Evolutionary conservation across 805 yeast genomes (phyloP).

Genomic region (Wickerhamiella domercqiae): DNA sequence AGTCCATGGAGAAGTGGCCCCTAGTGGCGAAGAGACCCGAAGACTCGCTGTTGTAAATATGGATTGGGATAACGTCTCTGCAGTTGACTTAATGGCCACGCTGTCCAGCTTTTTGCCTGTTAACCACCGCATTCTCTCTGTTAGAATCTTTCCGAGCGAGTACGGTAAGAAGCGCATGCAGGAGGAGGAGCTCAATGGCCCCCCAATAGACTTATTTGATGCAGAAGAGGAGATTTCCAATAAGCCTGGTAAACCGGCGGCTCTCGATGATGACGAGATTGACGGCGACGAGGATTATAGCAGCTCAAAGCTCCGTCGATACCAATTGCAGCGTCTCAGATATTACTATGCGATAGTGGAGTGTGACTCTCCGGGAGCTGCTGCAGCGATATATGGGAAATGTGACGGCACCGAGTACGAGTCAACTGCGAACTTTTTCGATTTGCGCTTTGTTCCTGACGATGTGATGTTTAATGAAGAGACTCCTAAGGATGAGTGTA

Average conservation of each 20-base stretch:
- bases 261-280: slow-evolving; percentile 23
- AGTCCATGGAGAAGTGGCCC: slow-evolving; percentile 33
- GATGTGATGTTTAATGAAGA: slow-evolving; percentile 69
- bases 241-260: slow-evolving; percentile 15
- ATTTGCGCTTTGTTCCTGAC: slow-evolving; percentile 82
- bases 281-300: slow-evolving; percentile 74
- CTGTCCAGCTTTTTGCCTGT: slow-evolving; percentile 72
- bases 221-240: slow-evolving; percentile 18
- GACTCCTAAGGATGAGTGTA: slow-evolving; percentile 59
- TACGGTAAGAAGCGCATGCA: slow-evolving; percentile 87
- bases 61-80: slow-evolving; percentile 93
- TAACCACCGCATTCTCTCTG: slow-evolving; percentile 51
- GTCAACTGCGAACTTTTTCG: slow-evolving; percentile 88
- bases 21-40: slow-evolving; percentile 70
- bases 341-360: slow-evolving; percentile 83
- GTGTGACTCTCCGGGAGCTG: slow-evolving; percentile 61
- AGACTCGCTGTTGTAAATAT: slow-evolving; percentile 83
- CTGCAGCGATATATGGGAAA: slow-evolving; percentile 60
- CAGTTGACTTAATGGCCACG: slow-evolving; percentile 79
- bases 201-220: slow-evolving; percentile 69
- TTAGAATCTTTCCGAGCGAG: slow-evolving; percentile 72
- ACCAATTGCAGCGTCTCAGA: slow-evolving; percentile 82
- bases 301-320: slow-evolving; percentile 66
- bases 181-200: slow-evolving; percentile 81
- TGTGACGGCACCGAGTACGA: slow-evolving; percentile 95